A percentile compares a stretch with the other conserved stretches of the same genome.
Conservation (phyloP, 345 rosid species). For the Orychophragmus violaceus region DNA sequence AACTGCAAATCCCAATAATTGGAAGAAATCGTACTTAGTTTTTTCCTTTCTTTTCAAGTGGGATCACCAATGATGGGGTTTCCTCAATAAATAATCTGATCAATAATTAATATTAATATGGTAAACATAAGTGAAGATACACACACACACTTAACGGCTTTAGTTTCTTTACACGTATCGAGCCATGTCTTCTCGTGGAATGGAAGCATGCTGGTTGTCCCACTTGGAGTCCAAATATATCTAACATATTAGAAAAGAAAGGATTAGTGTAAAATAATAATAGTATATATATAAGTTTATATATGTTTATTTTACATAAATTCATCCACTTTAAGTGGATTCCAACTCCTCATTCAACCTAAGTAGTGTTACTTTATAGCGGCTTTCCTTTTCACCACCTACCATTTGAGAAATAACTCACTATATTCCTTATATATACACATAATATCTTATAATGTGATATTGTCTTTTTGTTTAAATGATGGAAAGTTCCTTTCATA, state of each 20-base stretch:
- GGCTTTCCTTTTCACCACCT: constrained; percentile 91
- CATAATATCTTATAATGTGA: background rate
- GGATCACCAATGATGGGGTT: constrained; percentile 54
- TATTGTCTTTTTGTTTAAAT: constrained; percentile 4
- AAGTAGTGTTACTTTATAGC: constrained; percentile 45
- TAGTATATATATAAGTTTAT: background rate
- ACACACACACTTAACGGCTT: constrained; percentile 37
- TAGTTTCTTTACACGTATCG: constrained; percentile 60
- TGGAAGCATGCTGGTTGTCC: constrained; percentile 57
- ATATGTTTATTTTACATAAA: constrained; percentile 16
- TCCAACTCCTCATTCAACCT: constrained; percentile 91
- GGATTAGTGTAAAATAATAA: constrained; percentile 8
- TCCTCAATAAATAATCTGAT: constrained; percentile 11
- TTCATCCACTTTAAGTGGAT: constrained; percentile 64
- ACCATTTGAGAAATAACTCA: constrained; percentile 52
- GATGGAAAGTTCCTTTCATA: constrained; percentile 11
- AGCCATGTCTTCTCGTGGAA: constrained; percentile 36
- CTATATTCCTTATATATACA: constrained; percentile 1
- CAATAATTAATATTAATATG: background rate
- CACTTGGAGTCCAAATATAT: constrained; percentile 42
- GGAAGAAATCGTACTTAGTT: constrained; percentile 27
- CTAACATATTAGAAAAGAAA: constrained; percentile 17
- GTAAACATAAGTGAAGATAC: constrained; percentile 18
- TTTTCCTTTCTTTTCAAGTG: constrained; percentile 23
- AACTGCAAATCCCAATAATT: constrained; percentile 44